Evolutionary conservation across 495 filamentous ascomycete species (phyloP).

Genomic region (Parathielavia hyrcaniae): DNA sequence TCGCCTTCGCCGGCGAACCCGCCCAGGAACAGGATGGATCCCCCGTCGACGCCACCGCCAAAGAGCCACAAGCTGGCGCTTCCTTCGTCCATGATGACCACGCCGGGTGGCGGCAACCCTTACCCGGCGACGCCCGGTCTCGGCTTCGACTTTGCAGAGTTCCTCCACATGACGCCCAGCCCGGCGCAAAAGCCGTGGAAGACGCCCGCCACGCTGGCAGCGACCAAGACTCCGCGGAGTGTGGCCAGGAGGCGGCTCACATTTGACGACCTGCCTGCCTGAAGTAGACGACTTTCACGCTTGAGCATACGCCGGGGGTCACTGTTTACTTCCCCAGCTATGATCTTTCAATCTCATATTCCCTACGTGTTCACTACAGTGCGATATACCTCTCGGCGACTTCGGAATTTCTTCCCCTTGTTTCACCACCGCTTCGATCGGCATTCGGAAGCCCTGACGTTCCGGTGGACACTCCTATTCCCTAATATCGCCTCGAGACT

Average conservation of each 20-base stretch:
- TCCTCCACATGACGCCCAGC: slow-evolving; percentile 92
- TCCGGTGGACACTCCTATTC: background rate
- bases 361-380: background rate
- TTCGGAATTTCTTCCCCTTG: background rate
- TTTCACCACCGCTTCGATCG: slow-evolving; percentile 3
- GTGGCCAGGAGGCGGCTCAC: slow-evolving; percentile 39
- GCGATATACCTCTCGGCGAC: background rate
- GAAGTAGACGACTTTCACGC: background rate
- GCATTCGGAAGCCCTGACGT: background rate
- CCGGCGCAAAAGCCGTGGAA: slow-evolving; percentile 83
- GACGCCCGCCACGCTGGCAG: slow-evolving; percentile 48
- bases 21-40: slow-evolving; percentile 47
- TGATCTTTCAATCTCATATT: no score
- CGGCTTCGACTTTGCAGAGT: slow-evolving; percentile 92
- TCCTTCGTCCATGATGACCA: slow-evolving; percentile 86
- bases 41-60: slow-evolving; percentile 83
- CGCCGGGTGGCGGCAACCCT: slow-evolving; percentile 60
- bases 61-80: slow-evolving; percentile 58
- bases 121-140: slow-evolving; percentile 56
- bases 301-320: background rate
- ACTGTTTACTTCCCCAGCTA: background rate
- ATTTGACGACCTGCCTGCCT: slow-evolving; percentile 38
- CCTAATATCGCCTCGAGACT: slow-evolving; percentile 3
- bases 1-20: slow-evolving; percentile 76
- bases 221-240: slow-evolving; percentile 39